These are phyloP conservation scores for Fusarium transvaalense DNA, from an alignment of 2,329 filamentous ascomycete genomes.

Conservation along the genomic window DNA sequence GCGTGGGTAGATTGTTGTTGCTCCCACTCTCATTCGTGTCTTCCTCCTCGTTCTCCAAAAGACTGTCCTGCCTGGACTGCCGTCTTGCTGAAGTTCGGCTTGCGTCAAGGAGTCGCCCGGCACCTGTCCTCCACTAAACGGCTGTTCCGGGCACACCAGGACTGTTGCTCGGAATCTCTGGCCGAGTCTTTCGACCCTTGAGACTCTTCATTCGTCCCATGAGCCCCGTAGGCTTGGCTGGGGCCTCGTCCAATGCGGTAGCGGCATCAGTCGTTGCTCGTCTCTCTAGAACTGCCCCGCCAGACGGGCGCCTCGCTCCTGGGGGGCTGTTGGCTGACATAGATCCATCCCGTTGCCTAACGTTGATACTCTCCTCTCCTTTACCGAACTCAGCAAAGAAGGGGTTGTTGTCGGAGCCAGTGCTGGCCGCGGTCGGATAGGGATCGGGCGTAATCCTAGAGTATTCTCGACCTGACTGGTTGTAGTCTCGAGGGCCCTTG, in stretches of 20 bases:
- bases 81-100: conserved; percentile 32
- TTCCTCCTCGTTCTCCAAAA: conserved; percentile 18
- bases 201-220: conserved; percentile 85
- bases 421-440: conserved; percentile 52
- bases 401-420: conserved; percentile 69
- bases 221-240: conserved; percentile 70
- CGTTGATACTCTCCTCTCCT: conserved; percentile 64
- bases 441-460: conserved; percentile 57
- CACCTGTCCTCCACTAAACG: conserved; percentile 52
- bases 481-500: conserved; percentile 72
- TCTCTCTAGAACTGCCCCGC: conserved; percentile 67
- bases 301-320: conserved; percentile 53
- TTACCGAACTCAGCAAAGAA: conserved; percentile 84
- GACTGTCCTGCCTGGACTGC: conserved; percentile 27
- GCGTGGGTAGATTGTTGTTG: conserved; percentile 13
- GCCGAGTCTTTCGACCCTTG: conserved; percentile 69
- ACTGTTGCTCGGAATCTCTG: conserved; percentile 55
- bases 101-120: conserved; percentile 40
- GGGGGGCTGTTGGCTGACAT: conserved; percentile 70
- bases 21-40: conserved; percentile 13
- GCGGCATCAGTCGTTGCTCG: conserved; percentile 71
- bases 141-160: conserved; percentile 57
- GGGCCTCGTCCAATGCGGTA: conserved; percentile 55
- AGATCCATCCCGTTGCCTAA: conserved; percentile 56
- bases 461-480: conserved; percentile 67